Evolutionary conservation across 192 early-diverging fungal species (phyloP).

Genomic region (Phlyctochytrium arcticum): DNA sequence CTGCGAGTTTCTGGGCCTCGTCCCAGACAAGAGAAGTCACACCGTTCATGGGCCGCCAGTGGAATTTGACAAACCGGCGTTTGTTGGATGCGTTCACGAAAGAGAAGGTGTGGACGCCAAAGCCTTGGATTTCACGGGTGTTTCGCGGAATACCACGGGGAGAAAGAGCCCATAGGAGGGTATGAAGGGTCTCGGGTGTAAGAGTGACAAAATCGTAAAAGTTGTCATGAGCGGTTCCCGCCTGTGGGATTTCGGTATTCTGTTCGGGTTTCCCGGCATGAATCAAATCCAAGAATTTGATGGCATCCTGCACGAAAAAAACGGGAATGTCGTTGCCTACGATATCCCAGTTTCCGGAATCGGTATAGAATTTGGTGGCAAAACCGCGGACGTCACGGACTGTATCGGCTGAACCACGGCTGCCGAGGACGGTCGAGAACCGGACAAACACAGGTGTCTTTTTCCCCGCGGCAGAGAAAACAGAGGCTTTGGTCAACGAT

Average conservation of each 20-base stretch:
- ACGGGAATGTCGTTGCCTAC: slow-evolving; percentile 82
- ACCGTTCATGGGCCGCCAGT: slow-evolving; percentile 77
- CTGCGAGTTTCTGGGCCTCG: slow-evolving; percentile 56
- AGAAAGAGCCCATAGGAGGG: slow-evolving; percentile 70
- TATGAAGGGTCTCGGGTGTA: slow-evolving; percentile 71
- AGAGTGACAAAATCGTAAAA: slow-evolving; percentile 80
- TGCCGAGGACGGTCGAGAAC: slow-evolving; percentile 77
- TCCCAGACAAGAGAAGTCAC: slow-evolving; percentile 65
- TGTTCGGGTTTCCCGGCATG: slow-evolving; percentile 77
- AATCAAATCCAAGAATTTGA: slow-evolving; percentile 57
- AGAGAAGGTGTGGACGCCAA: slow-evolving; percentile 70
- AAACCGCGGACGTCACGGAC: slow-evolving; percentile 80
- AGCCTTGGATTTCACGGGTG: slow-evolving; percentile 78
- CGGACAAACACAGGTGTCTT: slow-evolving; percentile 74
- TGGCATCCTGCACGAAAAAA: slow-evolving; percentile 77
- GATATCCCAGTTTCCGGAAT: slow-evolving; percentile 67
- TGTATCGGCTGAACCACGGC: slow-evolving; percentile 69
- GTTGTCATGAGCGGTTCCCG: slow-evolving; percentile 56
- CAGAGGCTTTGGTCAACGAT: slow-evolving; percentile 67
- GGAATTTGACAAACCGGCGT: slow-evolving; percentile 77
- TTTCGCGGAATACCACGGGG: slow-evolving; percentile 75
- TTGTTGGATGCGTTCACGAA: slow-evolving; percentile 63
- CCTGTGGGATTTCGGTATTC: slow-evolving; percentile 63
- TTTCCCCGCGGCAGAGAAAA: slow-evolving; percentile 65
- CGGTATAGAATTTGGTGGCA: slow-evolving; percentile 81